Conservation (phyloP, 148 eudicot genomes). For the Heliosperma pusillum region DNA sequence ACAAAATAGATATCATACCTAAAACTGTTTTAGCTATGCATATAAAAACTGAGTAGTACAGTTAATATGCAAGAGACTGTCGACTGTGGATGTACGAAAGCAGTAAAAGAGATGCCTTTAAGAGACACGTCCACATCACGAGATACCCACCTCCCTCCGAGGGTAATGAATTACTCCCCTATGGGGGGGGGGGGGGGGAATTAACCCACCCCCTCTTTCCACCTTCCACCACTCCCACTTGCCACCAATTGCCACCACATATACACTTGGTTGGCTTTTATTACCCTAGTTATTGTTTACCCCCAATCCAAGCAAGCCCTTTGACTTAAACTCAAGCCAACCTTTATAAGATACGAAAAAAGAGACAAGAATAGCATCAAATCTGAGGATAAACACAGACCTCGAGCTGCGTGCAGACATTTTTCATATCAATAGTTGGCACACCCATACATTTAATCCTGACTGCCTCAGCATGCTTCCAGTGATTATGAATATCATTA, state of each 20-base stretch:
- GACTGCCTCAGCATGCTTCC: constrained; percentile 85
- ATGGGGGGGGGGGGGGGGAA: too few species aligned
- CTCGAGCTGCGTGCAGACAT: constrained; percentile 81
- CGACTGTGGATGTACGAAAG: not conserved
- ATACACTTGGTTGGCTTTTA: too few species aligned
- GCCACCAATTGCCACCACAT: too few species aligned
- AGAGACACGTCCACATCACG: not conserved
- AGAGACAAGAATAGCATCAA: not conserved
- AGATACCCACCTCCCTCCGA: too few species aligned
- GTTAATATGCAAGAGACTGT: not conserved
- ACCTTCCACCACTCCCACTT: too few species aligned
- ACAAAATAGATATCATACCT: not conserved
- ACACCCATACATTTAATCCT: constrained; percentile 98
- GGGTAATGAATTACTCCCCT: too few species aligned
- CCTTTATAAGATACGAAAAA: not conserved
- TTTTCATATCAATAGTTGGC: constrained; percentile 92
- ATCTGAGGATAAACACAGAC: constrained; percentile 28
- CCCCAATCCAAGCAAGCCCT: too few species aligned
- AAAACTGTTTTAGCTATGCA: not conserved
- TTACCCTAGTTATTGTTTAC: too few species aligned
- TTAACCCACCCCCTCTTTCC: too few species aligned
- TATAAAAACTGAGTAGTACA: not conserved
- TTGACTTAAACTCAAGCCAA: not conserved
- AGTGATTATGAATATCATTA: constrained; percentile 80
- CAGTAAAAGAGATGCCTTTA: not conserved